Evolutionary conservation across 2,329 filamentous ascomycete species (phyloP).

Genomic region (Emmonsiellopsis sp.): DNA sequence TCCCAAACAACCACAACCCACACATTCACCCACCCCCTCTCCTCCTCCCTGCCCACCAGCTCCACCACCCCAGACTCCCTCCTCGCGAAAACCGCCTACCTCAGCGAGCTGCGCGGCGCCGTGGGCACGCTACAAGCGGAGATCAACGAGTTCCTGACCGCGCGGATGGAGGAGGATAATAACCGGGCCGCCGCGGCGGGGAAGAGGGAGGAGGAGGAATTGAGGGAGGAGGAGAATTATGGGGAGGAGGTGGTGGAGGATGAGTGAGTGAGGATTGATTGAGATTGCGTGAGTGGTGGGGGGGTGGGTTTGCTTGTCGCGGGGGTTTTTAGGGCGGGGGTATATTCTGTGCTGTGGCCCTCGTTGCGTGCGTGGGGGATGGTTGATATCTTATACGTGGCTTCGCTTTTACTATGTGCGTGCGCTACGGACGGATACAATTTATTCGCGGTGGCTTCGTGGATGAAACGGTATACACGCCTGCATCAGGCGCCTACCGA

Average conservation of each 20-base stretch:
- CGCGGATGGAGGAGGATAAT: conserved; percentile 55
- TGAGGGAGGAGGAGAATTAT: conserved; percentile 55
- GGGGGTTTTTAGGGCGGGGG: too few relatives aligned
- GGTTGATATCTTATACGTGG: not conserved
- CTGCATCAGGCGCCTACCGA: too few relatives aligned
- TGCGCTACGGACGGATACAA: too few relatives aligned
- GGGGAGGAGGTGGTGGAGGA: conserved; percentile 70
- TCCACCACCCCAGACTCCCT: conserved; percentile 11
- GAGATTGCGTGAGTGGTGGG: not conserved
- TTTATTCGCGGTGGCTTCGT: too few relatives aligned
- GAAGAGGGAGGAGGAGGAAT: conserved; percentile 22
- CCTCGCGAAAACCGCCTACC: conserved; percentile 43
- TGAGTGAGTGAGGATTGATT: conserved; percentile 35
- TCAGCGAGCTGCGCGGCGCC: conserved; percentile 41
- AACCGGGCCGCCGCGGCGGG: conserved; percentile 22
- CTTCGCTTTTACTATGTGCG: too few relatives aligned
- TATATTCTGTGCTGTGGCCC: not conserved
- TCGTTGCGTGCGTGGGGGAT: not conserved
- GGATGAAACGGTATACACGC: too few relatives aligned
- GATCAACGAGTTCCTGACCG: conserved; percentile 50
- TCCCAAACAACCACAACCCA: conserved; percentile 16
- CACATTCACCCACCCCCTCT: conserved; percentile 25
- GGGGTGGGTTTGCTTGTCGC: not conserved
- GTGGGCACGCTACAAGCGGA: conserved; percentile 46
- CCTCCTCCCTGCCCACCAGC: conserved; percentile 13